Evolutionary conservation across 73 alveolate genomes (phyloP).

Genomic region (Paramecium bursaria): DNA sequence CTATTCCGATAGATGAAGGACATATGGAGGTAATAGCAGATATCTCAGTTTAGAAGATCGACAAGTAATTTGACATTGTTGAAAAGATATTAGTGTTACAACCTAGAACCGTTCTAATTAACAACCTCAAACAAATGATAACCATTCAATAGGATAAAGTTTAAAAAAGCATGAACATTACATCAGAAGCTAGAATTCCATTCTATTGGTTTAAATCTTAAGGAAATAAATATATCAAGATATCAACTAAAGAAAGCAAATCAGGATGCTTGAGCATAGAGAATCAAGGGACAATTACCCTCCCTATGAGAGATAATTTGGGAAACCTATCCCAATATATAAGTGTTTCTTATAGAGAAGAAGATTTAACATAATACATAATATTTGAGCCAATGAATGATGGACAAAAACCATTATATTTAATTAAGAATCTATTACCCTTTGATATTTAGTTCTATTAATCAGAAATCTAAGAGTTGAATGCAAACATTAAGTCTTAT

Average conservation of each 20-base stretch:
- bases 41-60: too few relatives aligned
- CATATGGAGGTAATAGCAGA: constrained; percentile 40
- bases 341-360: constrained; percentile 23
- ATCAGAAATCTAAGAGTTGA: constrained; percentile 39
- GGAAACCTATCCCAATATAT: constrained; percentile 26
- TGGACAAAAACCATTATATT: constrained; percentile 8
- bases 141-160: constrained; percentile 16
- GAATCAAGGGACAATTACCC: constrained; percentile 11
- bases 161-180: not conserved
- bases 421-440: not conserved
- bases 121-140: constrained; percentile 10
- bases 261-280: not conserved
- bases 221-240: constrained; percentile 10
- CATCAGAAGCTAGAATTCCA: constrained; percentile 20
- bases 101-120: constrained; percentile 24
- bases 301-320: constrained; percentile 30
- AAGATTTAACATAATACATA: constrained; percentile 6
- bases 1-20: constrained; percentile 24
- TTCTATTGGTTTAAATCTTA: constrained; percentile 20
- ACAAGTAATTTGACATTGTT: not conserved
- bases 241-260: not conserved
- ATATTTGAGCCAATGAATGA: not conserved
- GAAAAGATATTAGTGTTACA: not conserved
- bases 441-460: constrained; percentile 32
- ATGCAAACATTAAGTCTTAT: constrained; percentile 16